phyloP scores from a whole-genome alignment of 208 protist species.

The Leishmania aethiopica region DNA sequence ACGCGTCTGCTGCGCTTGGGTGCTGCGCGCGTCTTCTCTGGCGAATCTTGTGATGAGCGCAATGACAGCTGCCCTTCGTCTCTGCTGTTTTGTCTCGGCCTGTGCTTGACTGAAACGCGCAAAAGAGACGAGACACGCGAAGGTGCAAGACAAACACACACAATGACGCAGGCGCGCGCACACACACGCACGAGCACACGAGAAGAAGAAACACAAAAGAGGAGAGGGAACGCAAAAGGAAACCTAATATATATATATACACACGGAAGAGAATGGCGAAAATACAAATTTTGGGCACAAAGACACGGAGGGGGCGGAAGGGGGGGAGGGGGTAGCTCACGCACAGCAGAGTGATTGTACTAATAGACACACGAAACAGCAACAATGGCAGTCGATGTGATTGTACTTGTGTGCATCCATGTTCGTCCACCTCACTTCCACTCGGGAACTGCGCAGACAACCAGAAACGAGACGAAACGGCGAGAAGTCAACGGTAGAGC shows the following conservation, averaged over 20 bases:
- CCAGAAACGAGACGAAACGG: neutral
- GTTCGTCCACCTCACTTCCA: neutral
- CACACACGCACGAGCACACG: neutral
- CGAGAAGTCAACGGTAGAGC: neutral
- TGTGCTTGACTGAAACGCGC: neutral
- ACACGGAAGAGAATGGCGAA: too few species aligned
- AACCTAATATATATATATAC: too few species aligned
- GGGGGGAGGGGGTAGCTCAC: neutral
- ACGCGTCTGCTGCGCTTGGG: too few species aligned
- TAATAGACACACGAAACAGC: too few species aligned
- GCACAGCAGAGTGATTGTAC: neutral
- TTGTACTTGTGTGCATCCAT: neutral
- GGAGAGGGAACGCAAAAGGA: neutral
- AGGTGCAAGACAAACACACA: neutral
- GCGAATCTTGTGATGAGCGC: too few species aligned
- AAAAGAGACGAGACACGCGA: neutral
- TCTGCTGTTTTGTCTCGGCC: neutral
- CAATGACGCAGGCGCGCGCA: neutral
- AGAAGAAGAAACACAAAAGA: neutral
- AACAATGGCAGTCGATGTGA: neutral
- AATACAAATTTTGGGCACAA: neutral
- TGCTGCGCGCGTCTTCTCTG: too few species aligned
- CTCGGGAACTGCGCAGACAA: neutral
- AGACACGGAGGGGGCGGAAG: neutral
- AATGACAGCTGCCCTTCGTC: neutral